Percentiles rank a stretch among this genome's conserved stretches.
phyloP scores from a whole-genome alignment of 2,329 filamentous ascomycete genomes.

The Botryotinia narcissicola region DNA sequence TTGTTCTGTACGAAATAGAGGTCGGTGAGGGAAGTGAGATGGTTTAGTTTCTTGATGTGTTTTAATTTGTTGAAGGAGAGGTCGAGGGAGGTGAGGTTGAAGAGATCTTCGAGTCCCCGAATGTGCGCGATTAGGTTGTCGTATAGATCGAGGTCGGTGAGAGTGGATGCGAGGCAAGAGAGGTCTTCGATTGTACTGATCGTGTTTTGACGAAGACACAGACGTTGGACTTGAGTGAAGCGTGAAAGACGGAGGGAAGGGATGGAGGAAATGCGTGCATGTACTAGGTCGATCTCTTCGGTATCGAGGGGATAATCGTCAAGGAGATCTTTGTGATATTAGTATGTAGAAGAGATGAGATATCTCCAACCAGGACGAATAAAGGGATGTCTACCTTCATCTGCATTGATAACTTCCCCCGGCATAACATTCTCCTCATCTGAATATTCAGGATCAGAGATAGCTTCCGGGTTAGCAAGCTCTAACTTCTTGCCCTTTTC shows the following conservation, averaged over 20 bases:
- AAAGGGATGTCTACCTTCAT: conserved; percentile 61
- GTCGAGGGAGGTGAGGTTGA: conserved; percentile 75
- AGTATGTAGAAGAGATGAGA: conserved; percentile 5
- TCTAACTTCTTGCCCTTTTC: conserved; percentile 53
- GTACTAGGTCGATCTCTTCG: conserved; percentile 85
- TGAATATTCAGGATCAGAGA: conserved; percentile 83
- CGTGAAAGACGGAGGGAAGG: conserved; percentile 75
- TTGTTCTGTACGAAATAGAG: conserved; percentile 95
- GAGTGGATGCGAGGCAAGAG: conserved; percentile 58
- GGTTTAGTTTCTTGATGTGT: conserved; percentile 85
- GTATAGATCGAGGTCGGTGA: conserved; percentile 89
- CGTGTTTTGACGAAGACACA: conserved; percentile 91
- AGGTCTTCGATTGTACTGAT: conserved; percentile 80
- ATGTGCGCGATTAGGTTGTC: conserved; percentile 92
- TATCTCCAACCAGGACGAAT: not conserved
- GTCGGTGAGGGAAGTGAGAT: conserved; percentile 75
- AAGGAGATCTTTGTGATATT: conserved; percentile 50
- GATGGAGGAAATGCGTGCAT: conserved; percentile 79
- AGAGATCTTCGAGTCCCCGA: conserved; percentile 75
- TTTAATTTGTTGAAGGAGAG: conserved; percentile 99
- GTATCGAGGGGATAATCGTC: conserved; percentile 59
- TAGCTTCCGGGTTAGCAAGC: conserved; percentile 74
- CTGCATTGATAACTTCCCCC: conserved; percentile 73
- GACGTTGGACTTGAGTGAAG: conserved; percentile 70
- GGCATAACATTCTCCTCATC: conserved; percentile 67